Evolutionary conservation across 345 rosid species (phyloP).

Genomic region (Kandelia obovata): DNA sequence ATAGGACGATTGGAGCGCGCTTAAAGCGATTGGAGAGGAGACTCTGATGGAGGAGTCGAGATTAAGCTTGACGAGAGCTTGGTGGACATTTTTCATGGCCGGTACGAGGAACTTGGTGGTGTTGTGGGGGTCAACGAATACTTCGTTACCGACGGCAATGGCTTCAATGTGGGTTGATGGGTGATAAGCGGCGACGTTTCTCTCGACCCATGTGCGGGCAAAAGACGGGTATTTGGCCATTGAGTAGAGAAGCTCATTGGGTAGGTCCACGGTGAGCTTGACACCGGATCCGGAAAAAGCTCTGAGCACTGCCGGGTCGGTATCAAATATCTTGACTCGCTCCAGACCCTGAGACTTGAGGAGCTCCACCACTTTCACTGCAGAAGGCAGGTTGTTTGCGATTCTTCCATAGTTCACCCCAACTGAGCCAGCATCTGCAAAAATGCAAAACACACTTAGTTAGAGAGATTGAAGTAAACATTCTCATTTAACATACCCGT

Average conservation of each 20-base stretch:
- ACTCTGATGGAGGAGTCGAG: slow-evolving; percentile 65
- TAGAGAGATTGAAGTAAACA: no score
- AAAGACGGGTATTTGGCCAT: slow-evolving; percentile 56
- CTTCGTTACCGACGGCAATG: slow-evolving; percentile 93
- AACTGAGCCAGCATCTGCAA: slow-evolving; percentile 66
- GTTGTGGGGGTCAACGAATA: slow-evolving; percentile 77
- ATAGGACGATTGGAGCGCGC: slow-evolving; percentile 75
- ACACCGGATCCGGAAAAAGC: slow-evolving; percentile 73
- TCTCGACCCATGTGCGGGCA: slow-evolving; percentile 66
- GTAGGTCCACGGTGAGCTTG: slow-evolving; percentile 82
- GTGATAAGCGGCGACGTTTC: slow-evolving; percentile 62
- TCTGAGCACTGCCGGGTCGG: slow-evolving; percentile 75
- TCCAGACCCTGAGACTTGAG: slow-evolving; percentile 66
- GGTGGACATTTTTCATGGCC: slow-evolving; percentile 85
- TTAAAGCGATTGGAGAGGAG: slow-evolving; percentile 82
- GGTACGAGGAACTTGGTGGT: slow-evolving; percentile 63
- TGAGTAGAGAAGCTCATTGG: slow-evolving; percentile 62
- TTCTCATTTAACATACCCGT: no score
- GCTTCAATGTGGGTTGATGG: slow-evolving; percentile 79
- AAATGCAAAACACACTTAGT: background rate
- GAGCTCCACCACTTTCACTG: slow-evolving; percentile 61
- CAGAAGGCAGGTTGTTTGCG: slow-evolving; percentile 77
- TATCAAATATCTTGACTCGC: slow-evolving; percentile 72
- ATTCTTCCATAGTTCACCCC: slow-evolving; percentile 94
- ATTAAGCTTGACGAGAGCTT: slow-evolving; percentile 54